Evolutionary conservation across 192 early-diverging fungal species (phyloP).

Genomic region (Linnemannia exigua): DNA sequence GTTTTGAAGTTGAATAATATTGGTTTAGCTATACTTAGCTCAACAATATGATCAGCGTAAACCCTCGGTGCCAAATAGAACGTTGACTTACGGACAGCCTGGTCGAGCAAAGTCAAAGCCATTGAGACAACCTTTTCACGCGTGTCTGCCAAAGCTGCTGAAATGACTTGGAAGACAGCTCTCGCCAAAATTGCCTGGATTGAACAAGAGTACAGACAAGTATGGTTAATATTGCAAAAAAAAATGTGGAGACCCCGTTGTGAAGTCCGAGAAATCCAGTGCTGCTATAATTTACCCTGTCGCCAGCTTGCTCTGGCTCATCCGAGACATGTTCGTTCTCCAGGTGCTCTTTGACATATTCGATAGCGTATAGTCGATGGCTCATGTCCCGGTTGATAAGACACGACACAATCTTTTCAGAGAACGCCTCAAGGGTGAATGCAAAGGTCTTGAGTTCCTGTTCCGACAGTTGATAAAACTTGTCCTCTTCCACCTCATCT

Average conservation of each 20-base stretch:
- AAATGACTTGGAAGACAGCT: conserved; percentile 65
- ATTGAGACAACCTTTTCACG: conserved; percentile 66
- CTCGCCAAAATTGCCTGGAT: conserved; percentile 57
- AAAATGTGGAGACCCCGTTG: too few relatives aligned
- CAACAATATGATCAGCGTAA: not conserved
- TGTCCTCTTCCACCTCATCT: conserved; percentile 9
- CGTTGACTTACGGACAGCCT: conserved; percentile 41
- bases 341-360: conserved; percentile 61
- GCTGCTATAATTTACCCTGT: conserved; percentile 16
- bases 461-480: conserved; percentile 43
- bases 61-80: not conserved
- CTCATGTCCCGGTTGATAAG: conserved; percentile 65
- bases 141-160: conserved; percentile 63
- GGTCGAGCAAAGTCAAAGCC: conserved; percentile 65
- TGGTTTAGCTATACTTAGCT: not conserved
- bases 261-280: not conserved
- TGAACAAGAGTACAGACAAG: not conserved
- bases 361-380: conserved; percentile 68
- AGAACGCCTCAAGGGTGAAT: conserved; percentile 63
- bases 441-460: conserved; percentile 46
- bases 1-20: not conserved
- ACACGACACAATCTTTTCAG: conserved; percentile 60
- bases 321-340: conserved; percentile 49
- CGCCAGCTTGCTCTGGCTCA: conserved; percentile 22
- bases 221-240: too few relatives aligned